Evolutionary conservation across 2,329 filamentous ascomycete genomes (phyloP), one percentile per base, ranked within the genome.

Genomic region (Ophiosphaerella korrae): DNA sequence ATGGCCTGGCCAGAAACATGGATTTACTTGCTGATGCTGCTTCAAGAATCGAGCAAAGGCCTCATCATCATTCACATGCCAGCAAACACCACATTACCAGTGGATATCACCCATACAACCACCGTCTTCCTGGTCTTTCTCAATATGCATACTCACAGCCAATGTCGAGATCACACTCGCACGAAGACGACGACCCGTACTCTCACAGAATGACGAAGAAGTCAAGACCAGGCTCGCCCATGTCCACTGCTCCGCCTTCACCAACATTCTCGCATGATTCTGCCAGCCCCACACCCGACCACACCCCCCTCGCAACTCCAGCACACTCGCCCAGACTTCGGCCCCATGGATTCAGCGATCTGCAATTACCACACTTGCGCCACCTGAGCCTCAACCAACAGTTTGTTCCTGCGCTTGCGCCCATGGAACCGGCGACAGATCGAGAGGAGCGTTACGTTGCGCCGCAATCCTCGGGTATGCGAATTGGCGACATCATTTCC

Each of bases 201-300:
- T 76, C 79, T 43, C 85, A 91, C 70, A 83, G 89, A 53, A 85
- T 88, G 64, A 84, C 88, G 23, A 97, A 97, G 81, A 87, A 92
- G 57, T 97, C 93, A 53, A 82, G 93, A 63, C 93, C 94, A 37
- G 94, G 92, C 73, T 97, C 93, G 32, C 94, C 93, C 45, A 91
- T 95, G 76, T 97, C 92, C 7, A 97, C 93, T 2, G 93, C 93
- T 41, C 94, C 94, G 16, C 96, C 93, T 23, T 97, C 93, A 29
- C 93, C 93, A 23, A 97, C 92, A 3, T 96, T 97, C 74, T 97
- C 93, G 2, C 92, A 97, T 76, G 92, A 96, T 75, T 97, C 93
- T 9, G 83, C 93, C 40, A 97, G 93, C 8, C 94, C 93, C 4
- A 99, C 93, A 1, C 94, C 93, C 9, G 93, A 97, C 69, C 92